These are phyloP conservation scores for Petunia secreta DNA, from an alignment of 257 asterid species.

Conservation along the genomic window DNA sequence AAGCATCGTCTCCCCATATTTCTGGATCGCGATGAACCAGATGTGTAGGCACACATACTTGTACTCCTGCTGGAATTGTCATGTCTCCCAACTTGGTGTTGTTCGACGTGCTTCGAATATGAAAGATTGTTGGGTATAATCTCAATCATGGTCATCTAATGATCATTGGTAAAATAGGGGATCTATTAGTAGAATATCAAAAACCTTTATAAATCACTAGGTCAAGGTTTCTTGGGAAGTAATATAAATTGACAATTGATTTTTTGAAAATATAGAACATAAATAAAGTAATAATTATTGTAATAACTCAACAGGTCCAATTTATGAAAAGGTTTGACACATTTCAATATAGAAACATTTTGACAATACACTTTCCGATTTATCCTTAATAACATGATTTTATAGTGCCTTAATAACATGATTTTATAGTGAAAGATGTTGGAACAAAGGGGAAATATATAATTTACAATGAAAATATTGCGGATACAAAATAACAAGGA, in stretches of 20 bases:
- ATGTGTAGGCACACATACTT: neutral
- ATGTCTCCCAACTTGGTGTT: slow-evolving; percentile 12
- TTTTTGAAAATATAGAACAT: neutral
- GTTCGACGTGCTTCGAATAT: slow-evolving; percentile 6
- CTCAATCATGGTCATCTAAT: slow-evolving; percentile 25
- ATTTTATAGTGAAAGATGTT: too few species aligned
- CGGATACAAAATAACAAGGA: too few species aligned
- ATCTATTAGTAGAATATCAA: neutral
- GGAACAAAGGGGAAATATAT: too few species aligned
- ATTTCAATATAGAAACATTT: too few species aligned
- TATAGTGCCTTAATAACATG: too few species aligned
- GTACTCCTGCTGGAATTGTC: slow-evolving; percentile 21
- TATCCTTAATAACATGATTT: too few species aligned
- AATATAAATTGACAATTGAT: too few species aligned
- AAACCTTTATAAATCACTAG: neutral
- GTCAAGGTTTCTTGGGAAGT: too few species aligned
- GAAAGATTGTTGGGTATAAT: slow-evolving; percentile 12
- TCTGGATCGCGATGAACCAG: slow-evolving; percentile 21
- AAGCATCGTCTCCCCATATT: slow-evolving; percentile 24
- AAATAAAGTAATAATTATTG: neutral
- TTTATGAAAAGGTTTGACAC: neutral
- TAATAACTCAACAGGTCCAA: too few species aligned
- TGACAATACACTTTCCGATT: too few species aligned
- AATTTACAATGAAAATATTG: too few species aligned
- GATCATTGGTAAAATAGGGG: neutral